phyloP scores from a whole-genome alignment of 179 eudicot genomes.

The Beta lomatogona region DNA sequence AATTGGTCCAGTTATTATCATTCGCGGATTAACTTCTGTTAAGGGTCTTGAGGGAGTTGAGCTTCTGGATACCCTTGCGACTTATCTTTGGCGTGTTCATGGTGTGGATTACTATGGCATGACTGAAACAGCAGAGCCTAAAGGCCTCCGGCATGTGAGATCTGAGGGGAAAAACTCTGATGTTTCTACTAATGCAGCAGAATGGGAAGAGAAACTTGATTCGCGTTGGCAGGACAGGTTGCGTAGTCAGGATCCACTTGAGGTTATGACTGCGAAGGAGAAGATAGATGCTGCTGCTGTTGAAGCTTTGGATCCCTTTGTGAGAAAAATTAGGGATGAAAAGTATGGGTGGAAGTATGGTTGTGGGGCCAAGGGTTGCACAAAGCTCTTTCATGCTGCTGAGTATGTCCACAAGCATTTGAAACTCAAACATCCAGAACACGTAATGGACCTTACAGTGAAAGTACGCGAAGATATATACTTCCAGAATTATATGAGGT shows the following conservation, averaged over 20 bases:
- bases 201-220: conserved; percentile 95
- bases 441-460: conserved; percentile 70
- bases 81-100: conserved; percentile 98
- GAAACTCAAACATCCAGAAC: conserved; percentile 89
- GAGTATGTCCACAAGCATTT: conserved; percentile 98
- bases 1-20: conserved; percentile 81
- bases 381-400: conserved; percentile 98
- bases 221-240: conserved; percentile 86
- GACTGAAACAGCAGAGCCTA: conserved; percentile 76
- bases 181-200: conserved; percentile 46
- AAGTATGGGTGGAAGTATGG: conserved; percentile 99
- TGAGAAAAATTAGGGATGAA: conserved; percentile 96
- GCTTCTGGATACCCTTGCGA: conserved; percentile 87
- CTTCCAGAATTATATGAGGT: conserved; percentile 97
- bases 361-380: conserved; percentile 99
- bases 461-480: conserved; percentile 97
- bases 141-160: conserved; percentile 91
- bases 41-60: conserved; percentile 97
- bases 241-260: conserved; percentile 78
- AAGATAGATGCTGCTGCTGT: conserved; percentile 92
- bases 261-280: conserved; percentile 91
- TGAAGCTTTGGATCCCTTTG: conserved; percentile 91
- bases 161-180: conserved; percentile 71
- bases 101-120: conserved; percentile 93
- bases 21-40: conserved; percentile 76